Base-by-base conservation (phyloP, 1,284 basidiomycete genomes). In the Gymnopus androsaceus region DNA sequence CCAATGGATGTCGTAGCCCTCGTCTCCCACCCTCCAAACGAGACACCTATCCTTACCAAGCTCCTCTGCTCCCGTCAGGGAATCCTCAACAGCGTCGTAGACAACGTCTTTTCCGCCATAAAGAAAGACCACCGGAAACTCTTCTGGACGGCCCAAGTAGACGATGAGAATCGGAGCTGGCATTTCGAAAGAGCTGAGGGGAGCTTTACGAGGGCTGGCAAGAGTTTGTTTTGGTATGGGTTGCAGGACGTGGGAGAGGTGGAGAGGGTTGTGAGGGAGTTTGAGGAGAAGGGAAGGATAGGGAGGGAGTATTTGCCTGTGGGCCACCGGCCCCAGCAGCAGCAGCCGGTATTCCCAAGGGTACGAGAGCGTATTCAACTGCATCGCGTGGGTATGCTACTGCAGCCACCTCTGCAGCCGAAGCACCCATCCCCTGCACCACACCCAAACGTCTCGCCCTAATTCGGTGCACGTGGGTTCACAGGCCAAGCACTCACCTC, bases 121-220 rank as follows among this genome's bases (percentile, higher is more conserved):
- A 91, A 90, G 74, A 96, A 94, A 78, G 95, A 99, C 73, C 92
- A 98, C 77, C 87, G 88, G 65, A 85, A 87, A 57, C 83, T 99
- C 37, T 96, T 99, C 80, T 99, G 97, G 96, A 98, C 95, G 11
- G 89, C 92, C 2, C 90, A 90, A 66, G 90, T 90, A 7, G 95
- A 98, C 64, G 95, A 99, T 72, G 96, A 98, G 77, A 89, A 97
- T 76, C 87, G 95, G 38, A 85, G 90, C 2, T 99, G 96, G 96
- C 96, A 99, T 77, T 99, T 98, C 69, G 97, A 99, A 79, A 87
- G 94, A 55, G 94, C 96, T 1, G 96, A 99, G 65, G 96, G 96
- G 7, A 94, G 91, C 73, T 99, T 99, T 78, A 97, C 95, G 11
- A 84, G 97, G 53, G 93, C 93, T 31, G 95, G 96, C 44, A 85